Base-by-base conservation (phyloP, 352 stramenopile species). In the Pythium guiyangense region DNA sequence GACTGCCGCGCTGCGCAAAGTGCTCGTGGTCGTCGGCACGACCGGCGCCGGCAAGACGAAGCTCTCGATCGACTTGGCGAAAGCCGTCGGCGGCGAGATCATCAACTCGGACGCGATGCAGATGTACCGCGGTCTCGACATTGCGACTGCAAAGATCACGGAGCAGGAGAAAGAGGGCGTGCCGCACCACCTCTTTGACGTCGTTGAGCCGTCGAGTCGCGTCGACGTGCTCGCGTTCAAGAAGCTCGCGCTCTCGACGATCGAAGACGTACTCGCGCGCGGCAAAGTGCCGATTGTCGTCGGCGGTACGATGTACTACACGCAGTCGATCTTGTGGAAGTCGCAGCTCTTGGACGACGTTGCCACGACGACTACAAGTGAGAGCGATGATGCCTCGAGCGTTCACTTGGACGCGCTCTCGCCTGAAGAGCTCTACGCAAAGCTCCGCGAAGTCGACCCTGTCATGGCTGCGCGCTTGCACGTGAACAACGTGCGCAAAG, bases 81-180 rank as follows among this genome's bases (percentile, higher is more conserved):
- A 96, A 56, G 81, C 80, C 17, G 71, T 96, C 35, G 83, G 79
- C 51, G 90, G 90, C 11, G 90, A 97, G 66, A 88, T 97, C 56
- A 75, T 97, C 67, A 97, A 97, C 64, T 92, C 85, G 26, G 90
- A 97, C 52, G 85, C 85, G 31, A 96, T 97, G 85, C 90, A 97
- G 71, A 94, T 97, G 86, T 96, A 97, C 64, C 73, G 78, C 10
- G 88, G 85, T 0, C 66, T 97, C 51, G 80, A 96, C 65, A 86
- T 97, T 49, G 89, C 90, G 48, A 94, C 89, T 22, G 90, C 90
- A 37, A 97, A 97, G 70, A 75, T 88, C 53, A 93, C 84, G 1
- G 63, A 85, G 59, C 66, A 91, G 26, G 89, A 97, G 62, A 86
- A 88, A 66, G 71, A 96, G 48, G 87, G 86, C 37, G 62, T 97